Conservation (phyloP, 306 rosid species). For the Pueraria montana region DNA sequence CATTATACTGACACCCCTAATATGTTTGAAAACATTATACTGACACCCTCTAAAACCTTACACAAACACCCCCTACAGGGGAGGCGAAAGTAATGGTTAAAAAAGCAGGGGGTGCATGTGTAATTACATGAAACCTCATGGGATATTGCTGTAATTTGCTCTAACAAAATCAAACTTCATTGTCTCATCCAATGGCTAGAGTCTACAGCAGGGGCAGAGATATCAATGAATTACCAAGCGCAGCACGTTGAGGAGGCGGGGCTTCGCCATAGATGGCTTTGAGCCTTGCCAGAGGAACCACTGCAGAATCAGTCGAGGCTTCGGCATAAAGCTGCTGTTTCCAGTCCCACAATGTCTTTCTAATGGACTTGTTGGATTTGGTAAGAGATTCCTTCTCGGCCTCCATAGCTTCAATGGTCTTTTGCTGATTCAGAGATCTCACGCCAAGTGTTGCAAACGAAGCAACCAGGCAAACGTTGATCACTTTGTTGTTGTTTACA, state of each 20-base stretch:
- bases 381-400: constrained; percentile 74
- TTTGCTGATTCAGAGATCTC: constrained; percentile 75
- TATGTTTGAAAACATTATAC: too few relatives aligned
- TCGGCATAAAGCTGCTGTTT: constrained; percentile 83
- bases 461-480: constrained; percentile 64
- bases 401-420: constrained; percentile 68
- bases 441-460: constrained; percentile 61
- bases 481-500: constrained; percentile 63
- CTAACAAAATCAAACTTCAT: too few relatives aligned
- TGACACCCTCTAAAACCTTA: too few relatives aligned
- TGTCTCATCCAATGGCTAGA: constrained; percentile 1
- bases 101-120: too few relatives aligned
- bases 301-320: constrained; percentile 60
- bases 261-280: constrained; percentile 80
- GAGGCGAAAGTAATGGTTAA: too few relatives aligned
- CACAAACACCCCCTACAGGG: too few relatives aligned
- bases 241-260: constrained; percentile 44
- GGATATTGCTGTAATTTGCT: too few relatives aligned
- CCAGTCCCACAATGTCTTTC: constrained; percentile 82
- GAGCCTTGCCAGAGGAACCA: constrained; percentile 71
- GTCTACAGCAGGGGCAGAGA: constrained; percentile 11
- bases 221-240: constrained; percentile 54
- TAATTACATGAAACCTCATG: too few relatives aligned
- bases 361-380: constrained; percentile 73
- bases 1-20: too few relatives aligned